These are phyloP conservation scores for Dillenia suffruticosa DNA, from an alignment of 164 flowering plant genomes.

Conservation along the genomic window DNA sequence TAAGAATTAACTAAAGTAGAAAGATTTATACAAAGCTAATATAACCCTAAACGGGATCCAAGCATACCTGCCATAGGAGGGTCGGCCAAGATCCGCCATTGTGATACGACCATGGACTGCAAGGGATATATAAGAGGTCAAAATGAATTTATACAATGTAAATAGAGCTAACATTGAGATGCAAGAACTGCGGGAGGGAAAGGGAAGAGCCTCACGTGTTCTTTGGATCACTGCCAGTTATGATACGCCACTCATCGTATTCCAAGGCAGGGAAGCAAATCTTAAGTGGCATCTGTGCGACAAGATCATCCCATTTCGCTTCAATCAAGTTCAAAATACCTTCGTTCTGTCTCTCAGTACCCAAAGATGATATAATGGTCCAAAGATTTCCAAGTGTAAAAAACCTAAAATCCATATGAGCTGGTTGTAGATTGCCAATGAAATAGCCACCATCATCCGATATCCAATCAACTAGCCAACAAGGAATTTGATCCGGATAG, in stretches of 20 bases:
- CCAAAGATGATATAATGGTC: conserved; percentile 84
- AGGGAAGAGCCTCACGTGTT: conserved; percentile 62
- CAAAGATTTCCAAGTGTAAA: conserved; percentile 88
- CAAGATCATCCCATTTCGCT: conserved; percentile 87
- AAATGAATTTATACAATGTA: neutral
- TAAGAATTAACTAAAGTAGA: no score
- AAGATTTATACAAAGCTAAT: no score
- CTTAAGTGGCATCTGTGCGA: conserved; percentile 82
- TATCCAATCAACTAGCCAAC: conserved; percentile 87
- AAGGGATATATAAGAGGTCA: conserved; percentile 12
- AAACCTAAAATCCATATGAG: conserved; percentile 93
- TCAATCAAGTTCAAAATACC: conserved; percentile 70
- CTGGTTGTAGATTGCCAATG: conserved; percentile 89
- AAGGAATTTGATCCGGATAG: conserved; percentile 88
- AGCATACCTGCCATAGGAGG: conserved; percentile 84
- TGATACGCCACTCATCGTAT: conserved; percentile 80
- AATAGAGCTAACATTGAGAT: neutral
- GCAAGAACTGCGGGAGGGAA: neutral
- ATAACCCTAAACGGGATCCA: conserved; percentile 1
- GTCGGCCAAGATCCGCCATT: conserved; percentile 98
- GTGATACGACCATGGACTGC: conserved; percentile 96
- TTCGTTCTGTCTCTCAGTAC: conserved; percentile 72
- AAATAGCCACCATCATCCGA: conserved; percentile 85
- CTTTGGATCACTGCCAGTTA: conserved; percentile 93
- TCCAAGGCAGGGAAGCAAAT: conserved; percentile 84